A percentile compares a stretch with the other conserved stretches of the same genome.
These are phyloP conservation scores for Suillus luteus DNA, from an alignment of 768 basidiomycete genomes.

Conservation along the genomic window DNA sequence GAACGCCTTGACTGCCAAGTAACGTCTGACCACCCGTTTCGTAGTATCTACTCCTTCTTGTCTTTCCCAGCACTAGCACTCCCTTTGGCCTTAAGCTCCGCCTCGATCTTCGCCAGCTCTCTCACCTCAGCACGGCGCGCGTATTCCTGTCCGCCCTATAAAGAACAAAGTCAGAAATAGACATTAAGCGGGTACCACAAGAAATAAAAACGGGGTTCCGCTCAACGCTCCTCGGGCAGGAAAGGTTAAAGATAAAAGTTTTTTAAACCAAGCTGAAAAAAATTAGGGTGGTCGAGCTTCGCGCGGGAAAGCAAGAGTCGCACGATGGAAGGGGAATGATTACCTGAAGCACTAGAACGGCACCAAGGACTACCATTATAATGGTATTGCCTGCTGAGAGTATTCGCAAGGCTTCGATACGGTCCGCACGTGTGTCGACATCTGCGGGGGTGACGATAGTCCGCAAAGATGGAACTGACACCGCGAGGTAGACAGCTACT, in stretches of 20 bases:
- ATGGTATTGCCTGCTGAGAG: conserved; percentile 88
- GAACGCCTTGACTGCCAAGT: not conserved
- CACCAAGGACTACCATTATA: conserved; percentile 66
- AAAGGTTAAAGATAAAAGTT: conserved; percentile 6
- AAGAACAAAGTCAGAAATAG: conserved; percentile 17
- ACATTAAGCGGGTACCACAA: conserved; percentile 14
- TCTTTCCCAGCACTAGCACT: conserved; percentile 27
- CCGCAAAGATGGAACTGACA: conserved; percentile 76
- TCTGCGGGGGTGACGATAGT: conserved; percentile 66
- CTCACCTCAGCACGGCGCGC: conserved; percentile 61
- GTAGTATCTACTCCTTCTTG: conserved; percentile 31
- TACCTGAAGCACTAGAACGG: conserved; percentile 74
- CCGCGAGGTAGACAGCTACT: conserved; percentile 79
- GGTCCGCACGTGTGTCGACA: conserved; percentile 63
- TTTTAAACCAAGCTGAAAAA: conserved; percentile 1
- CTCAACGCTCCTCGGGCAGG: not conserved
- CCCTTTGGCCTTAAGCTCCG: conserved; percentile 30
- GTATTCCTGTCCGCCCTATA: conserved; percentile 86
- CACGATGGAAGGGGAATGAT: conserved; percentile 29
- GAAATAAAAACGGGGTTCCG: not conserved
- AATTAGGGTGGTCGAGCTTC: conserved; percentile 12
- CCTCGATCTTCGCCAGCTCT: conserved; percentile 42
- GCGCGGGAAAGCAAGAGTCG: conserved; percentile 17
- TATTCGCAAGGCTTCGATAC: conserved; percentile 76
- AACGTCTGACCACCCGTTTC: not conserved